Conservation (phyloP, 2,329 filamentous ascomycete genomes). For the Bipolaris victoriae region DNA sequence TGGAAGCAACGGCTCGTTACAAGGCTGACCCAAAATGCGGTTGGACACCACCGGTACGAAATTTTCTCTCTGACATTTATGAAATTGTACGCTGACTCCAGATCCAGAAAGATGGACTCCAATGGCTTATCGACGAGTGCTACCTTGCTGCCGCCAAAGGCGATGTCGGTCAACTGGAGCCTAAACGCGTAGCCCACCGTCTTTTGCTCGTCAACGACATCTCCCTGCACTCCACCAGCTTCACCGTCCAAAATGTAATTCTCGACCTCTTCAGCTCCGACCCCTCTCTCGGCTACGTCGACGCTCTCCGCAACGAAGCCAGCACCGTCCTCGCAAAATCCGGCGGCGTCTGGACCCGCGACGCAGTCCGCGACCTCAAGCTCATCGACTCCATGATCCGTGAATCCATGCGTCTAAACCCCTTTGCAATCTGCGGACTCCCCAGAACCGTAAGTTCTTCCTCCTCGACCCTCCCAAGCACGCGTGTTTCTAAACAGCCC, state of each 20-base stretch:
- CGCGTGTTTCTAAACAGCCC: neutral
- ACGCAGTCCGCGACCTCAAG: constrained; percentile 20
- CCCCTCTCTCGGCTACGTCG: constrained; percentile 18
- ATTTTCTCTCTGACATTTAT: neutral
- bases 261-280: constrained; percentile 23
- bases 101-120: constrained; percentile 21
- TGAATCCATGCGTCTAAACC: constrained; percentile 25
- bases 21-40: constrained; percentile 18
- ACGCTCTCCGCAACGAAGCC: constrained; percentile 20
- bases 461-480: fast-evolving
- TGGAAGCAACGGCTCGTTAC: constrained; percentile 20
- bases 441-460: constrained; percentile 18
- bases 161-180: constrained; percentile 19
- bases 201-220: constrained; percentile 25
- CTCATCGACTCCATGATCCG: constrained; percentile 24
- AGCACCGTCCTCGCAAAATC: constrained; percentile 13
- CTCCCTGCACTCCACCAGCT: constrained; percentile 22
- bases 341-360: constrained; percentile 18
- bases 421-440: constrained; percentile 20
- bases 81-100: neutral
- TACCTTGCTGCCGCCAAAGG: constrained; percentile 16
- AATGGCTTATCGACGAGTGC: constrained; percentile 26
- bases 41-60: constrained; percentile 20
- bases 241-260: constrained; percentile 23
- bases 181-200: constrained; percentile 21